A percentile compares a stretch with the other conserved stretches of the same genome.
These are phyloP conservation scores for Phytophthora pinifolia DNA, from an alignment of 352 stramenopile species.

Conservation along the genomic window DNA sequence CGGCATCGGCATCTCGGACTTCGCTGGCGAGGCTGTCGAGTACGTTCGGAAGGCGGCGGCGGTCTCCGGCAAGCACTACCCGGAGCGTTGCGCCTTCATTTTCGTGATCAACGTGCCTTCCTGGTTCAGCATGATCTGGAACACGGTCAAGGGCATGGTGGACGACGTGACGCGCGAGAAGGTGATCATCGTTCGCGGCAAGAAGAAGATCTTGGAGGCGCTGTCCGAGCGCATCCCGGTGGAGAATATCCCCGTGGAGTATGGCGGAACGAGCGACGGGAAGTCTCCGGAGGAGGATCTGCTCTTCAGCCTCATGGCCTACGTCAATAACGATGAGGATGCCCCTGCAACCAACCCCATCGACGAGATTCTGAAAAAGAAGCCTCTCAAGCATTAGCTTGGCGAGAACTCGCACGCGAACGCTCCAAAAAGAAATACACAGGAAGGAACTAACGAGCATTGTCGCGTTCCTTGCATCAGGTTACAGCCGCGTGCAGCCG, in stretches of 20 bases:
- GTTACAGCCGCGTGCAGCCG: constrained; percentile 44
- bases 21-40: constrained; percentile 85
- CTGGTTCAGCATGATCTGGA: constrained; percentile 94
- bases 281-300: constrained; percentile 68
- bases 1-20: constrained; percentile 82
- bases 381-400: constrained; percentile 44
- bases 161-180: constrained; percentile 94
- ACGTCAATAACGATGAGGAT: constrained; percentile 66
- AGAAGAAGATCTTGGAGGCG: constrained; percentile 83
- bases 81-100: constrained; percentile 92
- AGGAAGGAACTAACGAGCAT: constrained; percentile 9
- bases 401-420: neutral
- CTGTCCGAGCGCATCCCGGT: constrained; percentile 68
- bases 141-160: constrained; percentile 91
- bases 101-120: constrained; percentile 94
- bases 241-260: constrained; percentile 83
- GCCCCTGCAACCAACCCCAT: constrained; percentile 58
- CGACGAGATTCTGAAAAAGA: constrained; percentile 44
- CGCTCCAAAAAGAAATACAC: constrained; percentile 11
- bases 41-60: constrained; percentile 76
- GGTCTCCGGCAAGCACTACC: constrained; percentile 92
- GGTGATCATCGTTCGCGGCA: constrained; percentile 87
- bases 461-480: neutral
- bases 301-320: constrained; percentile 76
- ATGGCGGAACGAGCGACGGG: constrained; percentile 62